A percentile compares a stretch with the other conserved stretches of the same genome.
Evolutionary conservation across 1,139 yeast genomes (phyloP).

Genomic region (Candida tetrigidarum): DNA sequence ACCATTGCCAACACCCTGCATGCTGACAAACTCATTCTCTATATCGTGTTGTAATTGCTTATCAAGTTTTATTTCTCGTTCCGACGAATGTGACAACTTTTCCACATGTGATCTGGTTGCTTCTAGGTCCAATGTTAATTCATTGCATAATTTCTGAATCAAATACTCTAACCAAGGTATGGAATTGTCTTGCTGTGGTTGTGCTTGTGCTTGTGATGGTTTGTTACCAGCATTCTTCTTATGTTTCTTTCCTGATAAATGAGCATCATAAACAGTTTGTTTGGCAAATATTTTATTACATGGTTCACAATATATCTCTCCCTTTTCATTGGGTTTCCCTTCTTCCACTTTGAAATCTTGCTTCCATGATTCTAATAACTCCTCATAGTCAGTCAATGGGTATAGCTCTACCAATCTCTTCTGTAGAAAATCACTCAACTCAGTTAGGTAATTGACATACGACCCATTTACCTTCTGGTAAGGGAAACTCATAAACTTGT

Average conservation of each 20-base stretch:
- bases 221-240: slow-evolving; percentile 41
- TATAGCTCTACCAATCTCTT: slow-evolving; percentile 48
- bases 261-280: slow-evolving; percentile 67
- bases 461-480: slow-evolving; percentile 25
- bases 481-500: slow-evolving; percentile 45
- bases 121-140: slow-evolving; percentile 40
- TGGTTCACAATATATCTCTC: slow-evolving; percentile 57
- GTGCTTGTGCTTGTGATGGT: slow-evolving; percentile 9
- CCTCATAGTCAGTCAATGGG: slow-evolving; percentile 52
- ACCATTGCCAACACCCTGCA: slow-evolving; percentile 42
- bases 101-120: slow-evolving; percentile 67
- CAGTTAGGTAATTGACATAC: slow-evolving; percentile 48
- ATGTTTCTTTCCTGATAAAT: slow-evolving; percentile 80
- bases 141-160: slow-evolving; percentile 34
- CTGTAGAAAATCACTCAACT: slow-evolving; percentile 49
- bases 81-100: slow-evolving; percentile 72
- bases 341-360: slow-evolving; percentile 30
- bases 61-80: slow-evolving; percentile 69
- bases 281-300: slow-evolving; percentile 73
- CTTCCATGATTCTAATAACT: slow-evolving; percentile 34
- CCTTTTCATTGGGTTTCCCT: slow-evolving; percentile 28
- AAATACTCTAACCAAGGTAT: slow-evolving; percentile 31
- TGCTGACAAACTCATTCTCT: slow-evolving; percentile 22
- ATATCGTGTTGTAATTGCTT: slow-evolving; percentile 15
- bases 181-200: slow-evolving; percentile 3